Evolutionary conservation across 805 yeast genomes (phyloP).

Genomic region (Candida pini): DNA sequence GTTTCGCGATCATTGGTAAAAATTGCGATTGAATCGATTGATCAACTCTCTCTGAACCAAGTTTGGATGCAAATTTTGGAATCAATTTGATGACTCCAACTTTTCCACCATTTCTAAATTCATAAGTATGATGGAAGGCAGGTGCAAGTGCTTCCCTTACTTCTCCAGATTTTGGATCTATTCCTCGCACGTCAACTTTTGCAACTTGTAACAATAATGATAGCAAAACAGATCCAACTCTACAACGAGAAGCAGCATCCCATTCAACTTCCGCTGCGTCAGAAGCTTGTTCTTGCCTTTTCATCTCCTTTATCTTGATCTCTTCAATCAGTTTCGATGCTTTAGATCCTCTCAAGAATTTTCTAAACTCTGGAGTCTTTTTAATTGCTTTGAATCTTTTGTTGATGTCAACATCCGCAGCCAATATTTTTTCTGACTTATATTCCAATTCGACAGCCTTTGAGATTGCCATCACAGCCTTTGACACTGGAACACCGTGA

Average conservation of each 20-base stretch:
- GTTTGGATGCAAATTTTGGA: conserved; percentile 53
- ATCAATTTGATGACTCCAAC: conserved; percentile 80
- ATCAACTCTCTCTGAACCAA: conserved; percentile 60
- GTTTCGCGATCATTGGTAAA: conserved; percentile 88
- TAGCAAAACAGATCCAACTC: conserved; percentile 75
- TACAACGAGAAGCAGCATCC: conserved; percentile 40
- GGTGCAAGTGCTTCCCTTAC: conserved; percentile 72
- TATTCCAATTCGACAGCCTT: conserved; percentile 81
- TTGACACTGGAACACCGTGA: conserved; percentile 80
- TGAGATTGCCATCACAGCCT: conserved; percentile 78
- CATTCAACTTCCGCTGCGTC: conserved; percentile 16
- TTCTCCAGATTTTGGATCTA: conserved; percentile 72
- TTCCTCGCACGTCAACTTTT: conserved; percentile 70
- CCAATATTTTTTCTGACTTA: conserved; percentile 59
- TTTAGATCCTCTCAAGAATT: conserved; percentile 30
- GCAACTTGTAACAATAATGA: conserved; percentile 78
- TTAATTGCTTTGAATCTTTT: conserved; percentile 47
- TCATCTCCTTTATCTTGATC: conserved; percentile 18
- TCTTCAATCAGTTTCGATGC: conserved; percentile 23
- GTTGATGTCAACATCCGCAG: conserved; percentile 49
- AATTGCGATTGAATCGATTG: conserved; percentile 73
- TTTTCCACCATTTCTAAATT: conserved; percentile 70
- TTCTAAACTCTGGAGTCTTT: conserved; percentile 37
- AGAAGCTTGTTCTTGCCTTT: conserved; percentile 5
- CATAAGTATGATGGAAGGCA: conserved; percentile 86